These are phyloP conservation scores for Hortaea sp. DNA, from an alignment of 2,329 filamentous ascomycete genomes.

Conservation along the genomic window DNA sequence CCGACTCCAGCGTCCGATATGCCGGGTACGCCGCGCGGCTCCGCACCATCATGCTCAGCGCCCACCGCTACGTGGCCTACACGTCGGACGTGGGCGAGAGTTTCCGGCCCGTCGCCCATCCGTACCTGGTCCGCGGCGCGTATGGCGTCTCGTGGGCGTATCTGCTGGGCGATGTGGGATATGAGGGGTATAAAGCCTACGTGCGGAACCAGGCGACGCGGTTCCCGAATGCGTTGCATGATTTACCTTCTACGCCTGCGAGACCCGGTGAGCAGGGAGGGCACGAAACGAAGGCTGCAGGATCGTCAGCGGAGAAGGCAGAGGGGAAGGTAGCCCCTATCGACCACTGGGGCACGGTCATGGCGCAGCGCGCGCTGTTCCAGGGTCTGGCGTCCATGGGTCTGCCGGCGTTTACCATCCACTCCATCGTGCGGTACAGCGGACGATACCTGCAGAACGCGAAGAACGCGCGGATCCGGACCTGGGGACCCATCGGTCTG, in stretches of 20 bases:
- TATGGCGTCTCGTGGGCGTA: conserved; percentile 93
- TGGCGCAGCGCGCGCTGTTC: conserved; percentile 84
- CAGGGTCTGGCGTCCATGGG: conserved; percentile 90
- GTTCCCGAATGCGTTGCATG: conserved; percentile 49
- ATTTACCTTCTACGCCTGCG: conserved; percentile 15
- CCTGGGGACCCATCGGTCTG: conserved; percentile 81
- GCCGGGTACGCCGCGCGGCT: conserved; percentile 76
- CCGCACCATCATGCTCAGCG: conserved; percentile 62
- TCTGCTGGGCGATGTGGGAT: conserved; percentile 75
- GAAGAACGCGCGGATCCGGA: conserved; percentile 66
- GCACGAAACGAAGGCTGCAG: not conserved
- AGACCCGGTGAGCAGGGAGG: conserved; percentile 5
- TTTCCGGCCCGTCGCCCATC: conserved; percentile 86
- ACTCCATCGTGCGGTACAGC: conserved; percentile 83
- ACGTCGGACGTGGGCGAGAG: conserved; percentile 92
- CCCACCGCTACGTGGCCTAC: conserved; percentile 94
- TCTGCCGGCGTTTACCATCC: conserved; percentile 84
- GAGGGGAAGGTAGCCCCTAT: conserved; percentile 50
- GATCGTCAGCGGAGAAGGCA: not conserved
- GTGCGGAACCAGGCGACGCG: conserved; percentile 69
- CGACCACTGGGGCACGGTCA: conserved; percentile 83
- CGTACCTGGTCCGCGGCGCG: conserved; percentile 65
- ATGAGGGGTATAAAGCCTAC: conserved; percentile 95
- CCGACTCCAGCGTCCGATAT: conserved; percentile 77
- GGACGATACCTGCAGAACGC: conserved; percentile 73